phyloP scores from a whole-genome alignment of 1,139 yeast species.

The Yamadazyma pseudoaaseri region DNA sequence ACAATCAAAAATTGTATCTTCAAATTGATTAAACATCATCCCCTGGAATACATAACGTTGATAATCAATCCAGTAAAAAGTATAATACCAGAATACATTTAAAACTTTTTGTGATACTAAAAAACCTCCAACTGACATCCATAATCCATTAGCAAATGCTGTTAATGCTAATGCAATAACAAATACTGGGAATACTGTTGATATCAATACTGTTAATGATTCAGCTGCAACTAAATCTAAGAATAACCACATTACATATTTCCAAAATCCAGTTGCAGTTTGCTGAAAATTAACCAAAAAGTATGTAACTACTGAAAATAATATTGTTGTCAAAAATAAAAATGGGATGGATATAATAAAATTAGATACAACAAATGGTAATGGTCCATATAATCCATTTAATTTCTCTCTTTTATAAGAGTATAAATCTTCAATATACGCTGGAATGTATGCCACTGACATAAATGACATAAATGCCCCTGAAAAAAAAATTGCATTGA shows the following conservation, averaged over 20 bases:
- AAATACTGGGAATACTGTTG: constrained; percentile 33
- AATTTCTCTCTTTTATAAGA: constrained; percentile 28
- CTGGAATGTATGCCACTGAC: constrained; percentile 44
- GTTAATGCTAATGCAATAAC: constrained; percentile 39
- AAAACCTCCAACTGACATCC: constrained; percentile 47
- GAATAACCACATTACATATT: constrained; percentile 36
- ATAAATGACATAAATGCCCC: constrained; percentile 46
- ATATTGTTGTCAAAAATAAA: constrained; percentile 28
- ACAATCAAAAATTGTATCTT: constrained; percentile 26
- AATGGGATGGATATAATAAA: constrained; percentile 38
- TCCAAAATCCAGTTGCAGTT: constrained; percentile 28
- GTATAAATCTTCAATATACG: constrained; percentile 34
- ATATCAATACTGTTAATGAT: constrained; percentile 34
- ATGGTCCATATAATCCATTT: constrained; percentile 39
- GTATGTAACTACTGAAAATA: constrained; percentile 33
- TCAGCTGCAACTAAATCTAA: constrained; percentile 41
- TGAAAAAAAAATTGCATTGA: constrained; percentile 39
- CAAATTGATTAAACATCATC: constrained; percentile 42
- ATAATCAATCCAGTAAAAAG: constrained; percentile 40
- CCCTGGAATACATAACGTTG: constrained; percentile 43
- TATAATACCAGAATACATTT: constrained; percentile 38
- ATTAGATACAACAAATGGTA: constrained; percentile 32
- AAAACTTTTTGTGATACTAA: constrained; percentile 31
- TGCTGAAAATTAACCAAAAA: constrained; percentile 31
- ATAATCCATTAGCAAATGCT: constrained; percentile 41